Percentiles rank a stretch among this genome's conserved stretches.
Conservation (phyloP, 1,139 yeast species). For the Taphrina flavorubra region DNA sequence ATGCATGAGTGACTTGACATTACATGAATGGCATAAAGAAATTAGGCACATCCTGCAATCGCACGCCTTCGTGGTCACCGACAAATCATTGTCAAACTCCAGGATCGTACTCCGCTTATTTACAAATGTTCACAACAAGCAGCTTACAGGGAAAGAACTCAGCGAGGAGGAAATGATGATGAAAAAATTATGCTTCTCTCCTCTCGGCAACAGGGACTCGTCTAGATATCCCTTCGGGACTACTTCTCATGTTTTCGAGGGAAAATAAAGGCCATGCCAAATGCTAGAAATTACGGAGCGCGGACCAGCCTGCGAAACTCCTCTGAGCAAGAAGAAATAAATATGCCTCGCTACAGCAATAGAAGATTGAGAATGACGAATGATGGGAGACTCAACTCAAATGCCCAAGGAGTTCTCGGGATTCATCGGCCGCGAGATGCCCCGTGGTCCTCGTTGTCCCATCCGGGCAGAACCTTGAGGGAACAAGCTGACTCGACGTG, state of each 20-base stretch:
- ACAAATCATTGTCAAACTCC: no score
- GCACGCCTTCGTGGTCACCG: no score
- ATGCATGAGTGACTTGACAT: no score
- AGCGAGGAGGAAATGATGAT: no score
- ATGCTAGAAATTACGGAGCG: not conserved
- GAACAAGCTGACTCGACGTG: slow-evolving; percentile 40
- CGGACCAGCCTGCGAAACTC: not conserved
- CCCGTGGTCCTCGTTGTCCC: slow-evolving; percentile 11
- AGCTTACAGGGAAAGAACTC: no score
- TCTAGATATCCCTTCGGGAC: not conserved
- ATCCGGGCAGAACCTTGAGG: not conserved
- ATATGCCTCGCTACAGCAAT: no score
- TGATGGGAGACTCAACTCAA: not conserved
- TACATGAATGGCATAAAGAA: no score
- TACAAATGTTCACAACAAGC: no score
- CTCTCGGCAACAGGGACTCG: not conserved
- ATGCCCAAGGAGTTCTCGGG: slow-evolving; percentile 54
- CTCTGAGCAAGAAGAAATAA: not conserved
- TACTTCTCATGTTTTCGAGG: no score
- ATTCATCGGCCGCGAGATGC: slow-evolving; percentile 54
- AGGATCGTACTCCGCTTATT: no score
- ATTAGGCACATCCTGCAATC: no score
- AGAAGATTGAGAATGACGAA: not conserved
- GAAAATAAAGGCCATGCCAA: not conserved
- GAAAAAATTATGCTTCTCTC: no score